phyloP scores from a whole-genome alignment of 106 monocot species.

The Platanthera zijinensis region DNA sequence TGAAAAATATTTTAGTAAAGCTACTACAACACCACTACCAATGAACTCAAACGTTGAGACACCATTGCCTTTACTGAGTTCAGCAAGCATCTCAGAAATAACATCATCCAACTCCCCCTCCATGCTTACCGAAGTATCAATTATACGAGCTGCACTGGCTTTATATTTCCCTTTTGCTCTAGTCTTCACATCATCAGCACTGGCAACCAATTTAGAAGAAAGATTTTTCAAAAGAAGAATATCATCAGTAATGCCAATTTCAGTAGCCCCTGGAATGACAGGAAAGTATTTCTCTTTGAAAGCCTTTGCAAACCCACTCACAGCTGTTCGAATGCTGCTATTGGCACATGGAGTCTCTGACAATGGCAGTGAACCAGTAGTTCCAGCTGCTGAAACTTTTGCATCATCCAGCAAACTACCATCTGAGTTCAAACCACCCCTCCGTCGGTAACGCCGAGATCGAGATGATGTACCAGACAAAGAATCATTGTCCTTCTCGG shows the following conservation, averaged over 20 bases:
- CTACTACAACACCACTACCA: constrained; percentile 88
- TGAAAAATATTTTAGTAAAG: constrained; percentile 84
- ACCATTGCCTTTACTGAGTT: constrained; percentile 81
- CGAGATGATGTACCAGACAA: constrained; percentile 47
- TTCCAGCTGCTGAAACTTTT: constrained; percentile 38
- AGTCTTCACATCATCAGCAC: constrained; percentile 40
- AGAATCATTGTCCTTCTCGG: constrained; percentile 57
- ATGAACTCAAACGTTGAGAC: constrained; percentile 99
- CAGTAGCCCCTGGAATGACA: constrained; percentile 46
- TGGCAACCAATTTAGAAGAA: constrained; percentile 57
- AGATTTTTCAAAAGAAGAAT: constrained; percentile 75
- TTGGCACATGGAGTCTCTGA: constrained; percentile 45
- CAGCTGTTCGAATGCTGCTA: constrained; percentile 60
- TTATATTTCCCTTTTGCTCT: constrained; percentile 89
- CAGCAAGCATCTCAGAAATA: constrained; percentile 56
- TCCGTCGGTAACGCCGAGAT: constrained; percentile 69
- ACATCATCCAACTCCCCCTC: constrained; percentile 59
- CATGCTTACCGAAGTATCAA: constrained; percentile 43
- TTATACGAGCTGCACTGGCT: constrained; percentile 26
- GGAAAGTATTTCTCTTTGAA: constrained; percentile 92
- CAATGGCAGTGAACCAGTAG: constrained; percentile 23
- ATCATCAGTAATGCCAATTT: constrained; percentile 78
- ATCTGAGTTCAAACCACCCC: constrained; percentile 31
- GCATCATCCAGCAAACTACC: constrained; percentile 46
- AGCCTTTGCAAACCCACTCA: constrained; percentile 70